phyloP scores from a whole-genome alignment of 2,329 filamentous ascomycete genomes.

The Simplicillium sp. region DNA sequence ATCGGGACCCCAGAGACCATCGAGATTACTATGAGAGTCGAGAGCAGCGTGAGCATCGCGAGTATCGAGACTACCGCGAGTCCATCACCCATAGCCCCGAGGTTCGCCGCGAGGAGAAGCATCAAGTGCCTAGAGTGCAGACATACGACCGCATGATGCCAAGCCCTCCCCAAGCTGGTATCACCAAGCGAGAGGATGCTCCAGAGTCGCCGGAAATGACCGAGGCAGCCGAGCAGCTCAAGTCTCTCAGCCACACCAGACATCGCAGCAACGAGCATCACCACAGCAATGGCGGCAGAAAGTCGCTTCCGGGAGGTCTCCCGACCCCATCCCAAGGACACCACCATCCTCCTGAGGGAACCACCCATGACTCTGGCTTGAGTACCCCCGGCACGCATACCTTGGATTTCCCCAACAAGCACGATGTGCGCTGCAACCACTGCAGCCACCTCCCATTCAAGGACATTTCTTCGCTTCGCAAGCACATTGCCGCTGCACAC shows the following conservation, averaged over 20 bases:
- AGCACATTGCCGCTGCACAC: constrained; percentile 59
- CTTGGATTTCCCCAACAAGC: constrained; percentile 42
- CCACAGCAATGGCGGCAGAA: neutral
- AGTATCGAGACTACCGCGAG: neutral
- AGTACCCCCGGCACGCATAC: constrained; percentile 31
- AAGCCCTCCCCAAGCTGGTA: constrained; percentile 18
- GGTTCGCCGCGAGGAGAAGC: no score
- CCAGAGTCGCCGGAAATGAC: constrained; percentile 61
- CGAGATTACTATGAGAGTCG: constrained; percentile 22
- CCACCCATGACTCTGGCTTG: constrained; percentile 11
- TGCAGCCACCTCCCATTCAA: constrained; percentile 59
- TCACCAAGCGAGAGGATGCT: constrained; percentile 12
- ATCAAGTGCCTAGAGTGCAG: no score
- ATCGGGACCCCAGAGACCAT: no score
- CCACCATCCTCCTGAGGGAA: no score
- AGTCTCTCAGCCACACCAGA: constrained; percentile 46
- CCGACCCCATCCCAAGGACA: neutral
- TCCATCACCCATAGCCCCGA: neutral
- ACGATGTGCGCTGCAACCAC: constrained; percentile 50
- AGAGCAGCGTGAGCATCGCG: neutral
- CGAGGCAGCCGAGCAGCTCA: constrained; percentile 57
- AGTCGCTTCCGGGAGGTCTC: neutral
- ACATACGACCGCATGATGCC: no score
- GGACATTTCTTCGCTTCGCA: constrained; percentile 55
- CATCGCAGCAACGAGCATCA: constrained; percentile 21